Evolutionary conservation across 768 basidiomycete genomes (phyloP), one percentile per base, ranked within the genome.

Genomic region (Mycena amicta): DNA sequence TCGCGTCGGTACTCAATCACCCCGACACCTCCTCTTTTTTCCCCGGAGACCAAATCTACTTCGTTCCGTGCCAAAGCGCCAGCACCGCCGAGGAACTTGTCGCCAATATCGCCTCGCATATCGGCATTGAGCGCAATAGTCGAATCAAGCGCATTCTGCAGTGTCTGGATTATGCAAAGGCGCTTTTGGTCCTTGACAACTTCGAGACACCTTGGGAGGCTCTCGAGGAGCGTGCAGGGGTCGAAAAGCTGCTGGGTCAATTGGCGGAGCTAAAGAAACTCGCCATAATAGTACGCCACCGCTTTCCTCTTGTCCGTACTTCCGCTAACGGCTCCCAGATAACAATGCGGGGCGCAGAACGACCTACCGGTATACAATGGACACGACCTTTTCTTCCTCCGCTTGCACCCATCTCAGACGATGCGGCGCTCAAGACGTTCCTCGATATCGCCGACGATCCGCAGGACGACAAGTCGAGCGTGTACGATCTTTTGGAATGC

Each of bases 201-300:
- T 52, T 61, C 6, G 60, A 61, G 25, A 61, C 55, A 12, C 22
- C 55, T 2, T 61, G 60, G 60, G 60, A 61, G 40, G 26, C 23
- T 2, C 16, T 25, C 3, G 59, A 61, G 28, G 53, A 47, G 33
- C 60, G 60, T 11, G 37, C 2, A 25, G 29, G 41, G 12, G 52
- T 54, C 25, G 60, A 62, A 20, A 49, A 62, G 23, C 52, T 57
- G 26, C 8, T 62, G 3, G 53, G 56, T n/a, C 16, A 31, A 6
- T n/a, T 62, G 28, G 30, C 60, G 0, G 60, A 57, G 13, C 22
- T 57, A 28, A 27, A 46, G 13, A 54, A 29, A 5, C 52, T 61
- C 15, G 51, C 60, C 1, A 30, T 58, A 5, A 22, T 57, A 12
- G 56, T 62, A 31, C 25, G 52, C 37, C 13, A 3, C 16, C 3